A percentile compares a stretch with the other conserved stretches of the same genome.
These are phyloP conservation scores for Taphrina deformans DNA, from an alignment of 1,139 yeast species.

Conservation along the genomic window DNA sequence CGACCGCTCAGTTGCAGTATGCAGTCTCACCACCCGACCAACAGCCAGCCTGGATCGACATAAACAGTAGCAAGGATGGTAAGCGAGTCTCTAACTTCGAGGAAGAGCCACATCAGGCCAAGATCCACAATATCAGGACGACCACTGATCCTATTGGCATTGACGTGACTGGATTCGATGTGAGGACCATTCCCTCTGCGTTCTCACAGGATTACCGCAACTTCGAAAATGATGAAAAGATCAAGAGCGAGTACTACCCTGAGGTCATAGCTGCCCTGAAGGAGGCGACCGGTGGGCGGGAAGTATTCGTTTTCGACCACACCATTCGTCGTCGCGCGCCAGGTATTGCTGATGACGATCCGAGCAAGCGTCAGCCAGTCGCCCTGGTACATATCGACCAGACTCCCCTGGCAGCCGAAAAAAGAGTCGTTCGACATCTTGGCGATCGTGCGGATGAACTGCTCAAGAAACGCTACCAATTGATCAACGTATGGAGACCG, in stretches of 20 bases:
- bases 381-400: slow-evolving; percentile 41
- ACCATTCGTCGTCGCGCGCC: slow-evolving; percentile 40
- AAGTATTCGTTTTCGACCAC: slow-evolving; percentile 41
- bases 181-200: background rate
- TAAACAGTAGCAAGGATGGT: slow-evolving; percentile 7
- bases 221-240: slow-evolving; percentile 18
- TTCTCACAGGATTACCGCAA: slow-evolving; percentile 4
- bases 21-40: background rate
- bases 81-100: slow-evolving; percentile 10
- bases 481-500: slow-evolving; percentile 42
- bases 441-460: slow-evolving; percentile 40
- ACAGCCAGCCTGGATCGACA: slow-evolving; percentile 4
- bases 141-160: background rate
- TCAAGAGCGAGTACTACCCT: slow-evolving; percentile 17
- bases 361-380: slow-evolving; percentile 40
- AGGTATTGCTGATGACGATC: slow-evolving; percentile 10
- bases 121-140: slow-evolving; percentile 15
- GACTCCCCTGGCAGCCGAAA: slow-evolving; percentile 40
- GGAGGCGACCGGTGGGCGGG: slow-evolving; percentile 35
- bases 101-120: slow-evolving; percentile 3
- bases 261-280: slow-evolving; percentile 15
- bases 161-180: slow-evolving; percentile 13
- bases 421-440: slow-evolving; percentile 40
- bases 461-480: slow-evolving; percentile 39
- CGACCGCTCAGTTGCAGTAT: background rate